These are phyloP conservation scores for Cucumis melo DNA, from an alignment of 306 rosid species.

Conservation along the genomic window DNA sequence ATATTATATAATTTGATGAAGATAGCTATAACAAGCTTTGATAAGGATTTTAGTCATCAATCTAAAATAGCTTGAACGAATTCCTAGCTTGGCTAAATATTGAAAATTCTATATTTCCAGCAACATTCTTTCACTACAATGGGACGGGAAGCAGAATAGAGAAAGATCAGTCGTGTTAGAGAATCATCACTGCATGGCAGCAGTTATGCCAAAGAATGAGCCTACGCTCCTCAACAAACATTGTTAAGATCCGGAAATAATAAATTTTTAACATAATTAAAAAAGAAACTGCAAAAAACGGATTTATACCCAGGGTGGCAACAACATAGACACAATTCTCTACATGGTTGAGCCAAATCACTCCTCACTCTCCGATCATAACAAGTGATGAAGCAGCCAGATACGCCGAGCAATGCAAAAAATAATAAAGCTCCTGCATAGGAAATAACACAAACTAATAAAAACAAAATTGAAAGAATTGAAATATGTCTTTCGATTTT, in stretches of 20 bases:
- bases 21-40: neutral
- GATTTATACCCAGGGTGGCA: conserved; percentile 86
- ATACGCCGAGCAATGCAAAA: conserved; percentile 89
- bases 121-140: neutral
- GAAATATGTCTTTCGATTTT: neutral
- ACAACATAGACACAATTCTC: conserved; percentile 97
- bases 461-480: neutral
- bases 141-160: neutral
- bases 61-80: neutral
- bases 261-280: conserved; percentile 1
- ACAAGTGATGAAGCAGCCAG: conserved; percentile 98
- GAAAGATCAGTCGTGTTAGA: neutral
- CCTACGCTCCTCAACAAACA: neutral
- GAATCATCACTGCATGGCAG: neutral
- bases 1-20: neutral
- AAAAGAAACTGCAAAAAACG: neutral
- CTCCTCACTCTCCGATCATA: conserved; percentile 93
- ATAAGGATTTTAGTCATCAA: neutral
- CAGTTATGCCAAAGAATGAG: neutral
- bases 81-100: neutral
- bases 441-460: conserved; percentile 12
- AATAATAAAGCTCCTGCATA: conserved; percentile 82
- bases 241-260: neutral
- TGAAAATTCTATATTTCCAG: neutral
- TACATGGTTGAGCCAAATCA: conserved; percentile 97